Conservation (phyloP, 2,329 filamentous ascomycete species). For the Ascochyta clinopodiicola region DNA sequence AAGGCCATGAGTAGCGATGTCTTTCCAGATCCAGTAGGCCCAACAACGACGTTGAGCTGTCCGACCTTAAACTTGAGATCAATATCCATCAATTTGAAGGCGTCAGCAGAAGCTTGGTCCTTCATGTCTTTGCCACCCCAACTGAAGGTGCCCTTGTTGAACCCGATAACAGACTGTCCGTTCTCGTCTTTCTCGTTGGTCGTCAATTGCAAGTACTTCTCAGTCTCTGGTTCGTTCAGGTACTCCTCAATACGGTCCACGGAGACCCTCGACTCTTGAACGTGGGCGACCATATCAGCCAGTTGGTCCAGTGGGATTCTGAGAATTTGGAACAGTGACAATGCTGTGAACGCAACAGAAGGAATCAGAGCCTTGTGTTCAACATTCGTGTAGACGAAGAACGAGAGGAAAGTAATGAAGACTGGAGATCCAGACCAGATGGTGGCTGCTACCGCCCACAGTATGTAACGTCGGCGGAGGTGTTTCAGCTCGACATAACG, state of each 20-base stretch:
- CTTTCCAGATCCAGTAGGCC: slow-evolving; percentile 93
- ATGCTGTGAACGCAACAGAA: slow-evolving; percentile 92
- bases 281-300: slow-evolving; percentile 97
- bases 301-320: slow-evolving; percentile 93
- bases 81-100: slow-evolving; percentile 80
- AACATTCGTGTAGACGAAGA: slow-evolving; percentile 88
- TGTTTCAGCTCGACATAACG: slow-evolving; percentile 78
- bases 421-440: slow-evolving; percentile 97
- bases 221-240: slow-evolving; percentile 89
- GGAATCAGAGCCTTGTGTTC: slow-evolving; percentile 90
- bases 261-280: slow-evolving; percentile 96
- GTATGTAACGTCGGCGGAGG: slow-evolving; percentile 80
- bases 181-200: slow-evolving; percentile 71
- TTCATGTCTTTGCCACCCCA: slow-evolving; percentile 73
- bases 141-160: slow-evolving; percentile 82
- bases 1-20: slow-evolving; percentile 95
- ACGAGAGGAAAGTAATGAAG: slow-evolving; percentile 94
- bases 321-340: slow-evolving; percentile 93
- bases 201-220: slow-evolving; percentile 88
- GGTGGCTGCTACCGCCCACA: slow-evolving; percentile 91
- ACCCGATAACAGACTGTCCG: slow-evolving; percentile 78
- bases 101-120: slow-evolving; percentile 66
- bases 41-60: slow-evolving; percentile 89
- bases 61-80: slow-evolving; percentile 83
- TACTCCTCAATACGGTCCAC: slow-evolving; percentile 97